A percentile compares a stretch with the other conserved stretches of the same genome.
Conservation (phyloP, 2,329 filamentous ascomycete genomes). For the Neofusicoccum ribis region DNA sequence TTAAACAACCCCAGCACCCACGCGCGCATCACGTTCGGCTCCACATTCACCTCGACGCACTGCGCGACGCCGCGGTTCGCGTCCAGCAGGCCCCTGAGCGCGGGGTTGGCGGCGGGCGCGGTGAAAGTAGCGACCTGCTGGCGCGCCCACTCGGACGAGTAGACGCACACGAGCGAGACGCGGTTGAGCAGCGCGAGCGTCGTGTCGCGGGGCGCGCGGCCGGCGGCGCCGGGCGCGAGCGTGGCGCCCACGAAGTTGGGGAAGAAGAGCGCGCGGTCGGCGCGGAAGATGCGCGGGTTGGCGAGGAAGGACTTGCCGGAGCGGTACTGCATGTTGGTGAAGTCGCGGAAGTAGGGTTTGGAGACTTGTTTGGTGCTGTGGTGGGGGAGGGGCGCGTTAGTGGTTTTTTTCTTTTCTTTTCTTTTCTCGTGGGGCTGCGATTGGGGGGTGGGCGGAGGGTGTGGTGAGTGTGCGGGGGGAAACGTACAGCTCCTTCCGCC, state of each 20-base stretch:
- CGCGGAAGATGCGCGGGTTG: conserved; percentile 79
- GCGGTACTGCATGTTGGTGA: conserved; percentile 75
- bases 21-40: conserved; percentile 71
- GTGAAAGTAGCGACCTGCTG: conserved; percentile 74
- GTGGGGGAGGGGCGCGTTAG: not conserved
- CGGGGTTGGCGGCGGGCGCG: conserved; percentile 62
- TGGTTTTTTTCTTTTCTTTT: too few species aligned
- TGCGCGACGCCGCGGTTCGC: conserved; percentile 61
- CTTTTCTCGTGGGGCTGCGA: too few species aligned
- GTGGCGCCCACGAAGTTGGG: conserved; percentile 86
- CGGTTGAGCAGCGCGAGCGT: conserved; percentile 72
- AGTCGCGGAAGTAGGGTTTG: conserved; percentile 94
- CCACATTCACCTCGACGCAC: conserved; percentile 82
- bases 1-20: conserved; percentile 59
- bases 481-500: conserved; percentile 71
- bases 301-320: conserved; percentile 91
- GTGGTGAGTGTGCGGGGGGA: not conserved
- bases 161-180: conserved; percentile 77
- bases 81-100: conserved; percentile 63
- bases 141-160: conserved; percentile 83
- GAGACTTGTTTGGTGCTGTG: conserved; percentile 70
- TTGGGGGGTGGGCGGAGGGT: not conserved
- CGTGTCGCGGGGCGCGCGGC: conserved; percentile 58
- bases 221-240: conserved; percentile 61
- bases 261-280: conserved; percentile 83